Base-by-base conservation (phyloP, 176 grass and related monocot genomes). In the Carex myosuroides region DNA sequence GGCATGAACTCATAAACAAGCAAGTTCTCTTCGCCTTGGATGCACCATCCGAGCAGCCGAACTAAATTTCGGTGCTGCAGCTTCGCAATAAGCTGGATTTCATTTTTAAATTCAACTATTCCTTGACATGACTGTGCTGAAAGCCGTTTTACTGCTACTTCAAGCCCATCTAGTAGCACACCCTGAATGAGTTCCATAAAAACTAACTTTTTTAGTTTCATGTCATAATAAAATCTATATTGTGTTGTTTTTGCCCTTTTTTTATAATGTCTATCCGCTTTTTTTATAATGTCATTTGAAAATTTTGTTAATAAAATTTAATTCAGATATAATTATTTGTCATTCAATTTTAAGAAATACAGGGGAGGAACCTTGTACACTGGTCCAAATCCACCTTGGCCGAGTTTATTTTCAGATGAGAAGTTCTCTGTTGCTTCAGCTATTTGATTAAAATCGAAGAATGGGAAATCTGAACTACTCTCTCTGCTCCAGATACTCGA, bases 1-100 rank as follows among this genome's bases (percentile, higher is more conserved):
- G 57, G 33, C 88, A 90, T 90, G 88, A 79, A 90, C 63, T 90
- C 88, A 41, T 90, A 90, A 60, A 90, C 68, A 65, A 90, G 74
- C 41, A 90, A 86, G 57, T 83, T 87, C 71, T 90, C 88, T 54
- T 87, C 85, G 20, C 85, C 81, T 16, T 90, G 84, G 37, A 81
- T 84, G 60, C 88, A 90, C 73, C 64, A 90, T 16, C 88, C 88
- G 2, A 87, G 59, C 44, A 90, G 74, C 11, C 88, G 70, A 62
- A 90, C 88, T 56, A 90, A 85, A 30, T 90, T 90, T 24, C 80
- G 68, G 44, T 90, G 88, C 52, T 90, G 88, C 30, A 90, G 85
- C 64, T 75, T 90, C 2, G 88, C 88, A 50, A 90, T 90, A 66
- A 90, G 65, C 6, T 72, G 24, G 66, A 87, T 86, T 86, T 90